phyloP scores from a whole-genome alignment of 2,329 filamentous ascomycete genomes.

The Dactylellina haptotyla region DNA sequence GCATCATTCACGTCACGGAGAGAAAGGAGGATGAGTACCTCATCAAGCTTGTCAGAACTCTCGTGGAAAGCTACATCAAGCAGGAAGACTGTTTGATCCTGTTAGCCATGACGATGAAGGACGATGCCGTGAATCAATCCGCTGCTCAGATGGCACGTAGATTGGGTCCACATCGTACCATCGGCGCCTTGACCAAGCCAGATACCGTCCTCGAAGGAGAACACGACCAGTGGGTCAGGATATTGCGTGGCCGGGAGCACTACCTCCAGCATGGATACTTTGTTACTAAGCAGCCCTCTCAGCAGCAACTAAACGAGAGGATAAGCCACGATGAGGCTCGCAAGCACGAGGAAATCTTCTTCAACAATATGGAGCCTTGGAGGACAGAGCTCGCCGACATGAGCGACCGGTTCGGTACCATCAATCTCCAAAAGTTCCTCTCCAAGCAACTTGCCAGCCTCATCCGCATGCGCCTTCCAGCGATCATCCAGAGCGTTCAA shows the following conservation, averaged over 20 bases:
- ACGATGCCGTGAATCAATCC: constrained; percentile 58
- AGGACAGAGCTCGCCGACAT: constrained; percentile 55
- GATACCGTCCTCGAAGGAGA: constrained; percentile 57
- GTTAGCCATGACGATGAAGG: constrained; percentile 58
- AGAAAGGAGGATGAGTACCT: constrained; percentile 57
- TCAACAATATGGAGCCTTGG: constrained; percentile 56
- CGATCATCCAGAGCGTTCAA: constrained; percentile 55
- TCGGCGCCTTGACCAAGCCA: constrained; percentile 57
- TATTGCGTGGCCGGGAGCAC: constrained; percentile 57
- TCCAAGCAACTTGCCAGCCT: constrained; percentile 42
- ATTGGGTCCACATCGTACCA: constrained; percentile 56
- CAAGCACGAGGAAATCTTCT: constrained; percentile 56
- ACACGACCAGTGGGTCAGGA: constrained; percentile 57
- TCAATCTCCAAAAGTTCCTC: constrained; percentile 43
- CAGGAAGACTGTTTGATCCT: constrained; percentile 57
- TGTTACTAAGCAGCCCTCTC: constrained; percentile 57
- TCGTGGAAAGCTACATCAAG: constrained; percentile 57
- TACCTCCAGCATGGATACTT: constrained; percentile 57
- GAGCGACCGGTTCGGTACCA: constrained; percentile 52
- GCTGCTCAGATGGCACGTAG: constrained; percentile 57
- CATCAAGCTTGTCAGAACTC: constrained; percentile 56
- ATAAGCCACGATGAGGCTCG: constrained; percentile 56
- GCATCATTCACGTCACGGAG: constrained; percentile 58
- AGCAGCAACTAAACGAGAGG: constrained; percentile 55
- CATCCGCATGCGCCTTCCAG: constrained; percentile 53